These are phyloP conservation scores for Hyphodiscus sp. DNA, from an alignment of 2,329 filamentous ascomycete species.

Conservation along the genomic window DNA sequence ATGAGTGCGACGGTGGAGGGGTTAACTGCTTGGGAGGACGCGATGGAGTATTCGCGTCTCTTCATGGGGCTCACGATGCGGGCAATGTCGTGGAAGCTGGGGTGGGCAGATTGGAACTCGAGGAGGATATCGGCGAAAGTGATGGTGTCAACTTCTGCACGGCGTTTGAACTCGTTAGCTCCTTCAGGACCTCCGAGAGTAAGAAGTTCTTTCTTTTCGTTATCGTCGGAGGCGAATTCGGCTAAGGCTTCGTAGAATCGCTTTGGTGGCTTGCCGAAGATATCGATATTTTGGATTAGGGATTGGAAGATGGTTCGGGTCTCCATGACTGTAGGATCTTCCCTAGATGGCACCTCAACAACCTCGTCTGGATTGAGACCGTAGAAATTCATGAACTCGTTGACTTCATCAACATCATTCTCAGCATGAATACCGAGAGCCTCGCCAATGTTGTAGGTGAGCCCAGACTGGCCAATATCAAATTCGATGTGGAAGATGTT, in stretches of 20 bases:
- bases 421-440: constrained; percentile 94
- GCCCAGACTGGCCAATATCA: constrained; percentile 81
- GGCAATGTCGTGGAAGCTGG: constrained; percentile 79
- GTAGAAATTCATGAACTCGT: constrained; percentile 85
- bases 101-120: constrained; percentile 85
- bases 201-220: constrained; percentile 74
- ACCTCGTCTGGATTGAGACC: constrained; percentile 75
- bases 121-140: constrained; percentile 87
- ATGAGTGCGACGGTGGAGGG: constrained; percentile 86
- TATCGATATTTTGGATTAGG: constrained; percentile 86
- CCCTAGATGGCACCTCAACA: constrained; percentile 85
- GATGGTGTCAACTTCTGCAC: constrained; percentile 82
- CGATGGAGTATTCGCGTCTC: constrained; percentile 97
- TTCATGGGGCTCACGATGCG: constrained; percentile 88
- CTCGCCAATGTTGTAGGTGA: constrained; percentile 96
- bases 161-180: constrained; percentile 84
- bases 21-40: constrained; percentile 90
- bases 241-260: constrained; percentile 92
- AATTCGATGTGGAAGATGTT: constrained; percentile 99
- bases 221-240: constrained; percentile 75
- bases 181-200: constrained; percentile 73
- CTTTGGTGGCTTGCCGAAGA: constrained; percentile 95
- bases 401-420: constrained; percentile 74
- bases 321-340: constrained; percentile 67
- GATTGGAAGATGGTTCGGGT: constrained; percentile 91